phyloP scores from a whole-genome alignment of 176 grass and related monocot genomes.

The Oryza officinalis region DNA sequence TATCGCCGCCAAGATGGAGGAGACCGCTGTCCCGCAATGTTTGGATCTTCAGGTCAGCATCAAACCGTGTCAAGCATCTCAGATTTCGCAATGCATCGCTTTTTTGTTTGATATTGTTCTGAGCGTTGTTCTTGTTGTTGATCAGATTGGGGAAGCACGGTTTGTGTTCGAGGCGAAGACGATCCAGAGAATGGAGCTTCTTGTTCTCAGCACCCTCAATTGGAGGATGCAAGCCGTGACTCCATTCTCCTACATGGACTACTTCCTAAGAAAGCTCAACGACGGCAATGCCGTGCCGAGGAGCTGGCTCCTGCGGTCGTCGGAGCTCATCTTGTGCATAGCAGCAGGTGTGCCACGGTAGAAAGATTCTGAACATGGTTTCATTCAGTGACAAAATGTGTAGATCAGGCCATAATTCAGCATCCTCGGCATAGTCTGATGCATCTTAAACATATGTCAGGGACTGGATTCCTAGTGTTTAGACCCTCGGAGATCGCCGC shows the following conservation, averaged over 20 bases:
- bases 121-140: neutral
- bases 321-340: conserved; percentile 56
- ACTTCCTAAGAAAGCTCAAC: conserved; percentile 67
- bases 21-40: conserved; percentile 60
- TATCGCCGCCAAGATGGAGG: conserved; percentile 90
- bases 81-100: neutral
- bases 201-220: conserved; percentile 75
- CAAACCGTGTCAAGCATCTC: neutral
- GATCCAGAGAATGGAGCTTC: conserved; percentile 90
- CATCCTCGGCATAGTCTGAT: neutral
- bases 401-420: neutral
- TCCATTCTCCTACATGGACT: conserved; percentile 84
- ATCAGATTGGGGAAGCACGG: conserved; percentile 59
- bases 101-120: conserved; percentile 13
- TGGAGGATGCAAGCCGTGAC: conserved; percentile 93
- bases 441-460: conserved; percentile 33
- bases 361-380: neutral
- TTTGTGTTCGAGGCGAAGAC: conserved; percentile 77
- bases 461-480: conserved; percentile 58
- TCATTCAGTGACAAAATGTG: neutral
- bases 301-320: conserved; percentile 36
- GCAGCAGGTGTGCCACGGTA: conserved; percentile 50
- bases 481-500: conserved; percentile 78
- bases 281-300: conserved; percentile 35
- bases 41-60: conserved; percentile 76